A percentile compares a stretch with the other conserved stretches of the same genome.
phyloP scores from a whole-genome alignment of 139 green algal species.

The Tetradesmus lagerheimii region DNA sequence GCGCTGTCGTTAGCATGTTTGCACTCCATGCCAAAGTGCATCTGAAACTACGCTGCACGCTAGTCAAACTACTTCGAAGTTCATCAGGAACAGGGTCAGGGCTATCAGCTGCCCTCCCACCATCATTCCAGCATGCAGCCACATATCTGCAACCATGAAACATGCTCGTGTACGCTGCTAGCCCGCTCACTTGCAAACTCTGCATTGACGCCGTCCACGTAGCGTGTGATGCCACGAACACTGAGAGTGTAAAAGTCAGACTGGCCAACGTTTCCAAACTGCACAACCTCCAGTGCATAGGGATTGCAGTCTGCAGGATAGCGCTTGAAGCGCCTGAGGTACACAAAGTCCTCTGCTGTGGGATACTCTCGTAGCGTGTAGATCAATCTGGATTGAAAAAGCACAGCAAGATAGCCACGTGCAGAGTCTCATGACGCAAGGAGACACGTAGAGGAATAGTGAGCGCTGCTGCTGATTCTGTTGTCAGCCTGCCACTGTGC shows the following conservation, averaged over 20 bases:
- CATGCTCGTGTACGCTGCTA: too few species aligned
- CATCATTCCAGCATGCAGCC: too few species aligned
- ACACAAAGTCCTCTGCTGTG: slow-evolving; percentile 83
- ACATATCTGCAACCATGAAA: too few species aligned
- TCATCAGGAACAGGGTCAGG: too few species aligned
- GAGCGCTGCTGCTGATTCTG: neutral
- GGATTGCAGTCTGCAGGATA: slow-evolving; percentile 80
- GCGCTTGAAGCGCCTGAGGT: slow-evolving; percentile 67
- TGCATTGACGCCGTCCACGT: slow-evolving; percentile 65
- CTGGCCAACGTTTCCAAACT: slow-evolving; percentile 53
- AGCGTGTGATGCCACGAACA: slow-evolving; percentile 81
- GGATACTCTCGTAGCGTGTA: slow-evolving; percentile 73
- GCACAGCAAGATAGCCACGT: neutral
- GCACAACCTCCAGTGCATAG: slow-evolving; percentile 80
- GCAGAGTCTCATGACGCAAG: too few species aligned
- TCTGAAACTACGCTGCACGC: too few species aligned
- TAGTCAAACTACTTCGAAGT: too few species aligned
- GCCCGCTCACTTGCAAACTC: slow-evolving; percentile 79
- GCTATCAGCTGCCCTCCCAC: too few species aligned
- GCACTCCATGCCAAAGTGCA: too few species aligned
- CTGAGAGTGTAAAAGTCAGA: slow-evolving; percentile 87
- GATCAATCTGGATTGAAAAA: slow-evolving; percentile 60
- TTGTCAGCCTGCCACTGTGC: too few species aligned
- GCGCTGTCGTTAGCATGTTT: neutral
- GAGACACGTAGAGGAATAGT: neutral